Conservation (phyloP, 176 grass and related monocot genomes). For the Sorghum bicolor region Sorghum_bicolor_NCBIv3 NC_012872.2:7120501-7121000, state of each 20-base stretch:
- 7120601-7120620: not conserved
- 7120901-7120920: slow-evolving; percentile 48
- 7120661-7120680: slow-evolving; percentile 19
- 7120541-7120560: not conserved
- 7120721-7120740: slow-evolving; percentile 11
- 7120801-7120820: not conserved
- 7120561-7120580: not conserved
- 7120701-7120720: slow-evolving; percentile 30
- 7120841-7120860: not conserved
- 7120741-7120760: slow-evolving; percentile 28
- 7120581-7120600: no score
- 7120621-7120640: not conserved
- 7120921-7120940: slow-evolving; percentile 26
- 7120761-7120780: slow-evolving; percentile 49
- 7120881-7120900: slow-evolving; percentile 6
- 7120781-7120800: slow-evolving; percentile 32
- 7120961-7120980: slow-evolving; percentile 9
- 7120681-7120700: no score
- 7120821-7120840: not conserved
- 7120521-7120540: not conserved
- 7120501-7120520: not conserved
- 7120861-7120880: not conserved
- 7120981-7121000: slow-evolving; percentile 57
- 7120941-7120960: slow-evolving; percentile 47
- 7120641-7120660: not conserved